A percentile compares a stretch with the other conserved stretches of the same genome.
These are phyloP conservation scores for Hevea brasiliensis DNA, from an alignment of 345 rosid species.

Conservation along the genomic window DNA sequence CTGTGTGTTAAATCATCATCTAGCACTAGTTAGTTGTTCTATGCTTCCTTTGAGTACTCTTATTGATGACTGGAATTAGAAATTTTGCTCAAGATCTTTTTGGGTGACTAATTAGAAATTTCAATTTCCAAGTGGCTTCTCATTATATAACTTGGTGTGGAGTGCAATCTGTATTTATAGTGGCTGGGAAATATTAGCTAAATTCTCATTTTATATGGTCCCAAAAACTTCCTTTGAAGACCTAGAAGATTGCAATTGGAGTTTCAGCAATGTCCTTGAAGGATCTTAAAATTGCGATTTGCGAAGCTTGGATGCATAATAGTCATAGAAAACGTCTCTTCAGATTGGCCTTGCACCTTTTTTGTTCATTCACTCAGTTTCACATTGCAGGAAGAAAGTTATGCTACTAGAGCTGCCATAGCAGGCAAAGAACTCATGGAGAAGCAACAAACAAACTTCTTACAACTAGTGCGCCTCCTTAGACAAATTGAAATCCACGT, in stretches of 20 bases:
- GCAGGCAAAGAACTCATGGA: conserved; percentile 45
- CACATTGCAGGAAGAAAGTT: conserved; percentile 40
- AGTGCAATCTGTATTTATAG: background rate
- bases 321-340: background rate
- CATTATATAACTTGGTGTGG: background rate
- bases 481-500: conserved; percentile 49
- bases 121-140: background rate
- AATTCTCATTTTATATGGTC: background rate
- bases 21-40: background rate
- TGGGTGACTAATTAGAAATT: background rate
- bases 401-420: conserved; percentile 33
- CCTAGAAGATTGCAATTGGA: background rate
- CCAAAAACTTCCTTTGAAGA: background rate
- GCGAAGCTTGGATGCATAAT: background rate
- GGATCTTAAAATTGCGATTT: background rate
- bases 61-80: no score
- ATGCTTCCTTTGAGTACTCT: background rate
- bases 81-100: background rate
- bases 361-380: background rate
- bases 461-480: conserved; percentile 51
- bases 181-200: background rate
- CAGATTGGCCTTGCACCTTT: background rate
- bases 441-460: conserved; percentile 43
- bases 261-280: background rate
- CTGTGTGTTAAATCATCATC: background rate